Evolutionary conservation across 306 rosid genomes (phyloP).

Genomic region (Quercus rubra): DNA sequence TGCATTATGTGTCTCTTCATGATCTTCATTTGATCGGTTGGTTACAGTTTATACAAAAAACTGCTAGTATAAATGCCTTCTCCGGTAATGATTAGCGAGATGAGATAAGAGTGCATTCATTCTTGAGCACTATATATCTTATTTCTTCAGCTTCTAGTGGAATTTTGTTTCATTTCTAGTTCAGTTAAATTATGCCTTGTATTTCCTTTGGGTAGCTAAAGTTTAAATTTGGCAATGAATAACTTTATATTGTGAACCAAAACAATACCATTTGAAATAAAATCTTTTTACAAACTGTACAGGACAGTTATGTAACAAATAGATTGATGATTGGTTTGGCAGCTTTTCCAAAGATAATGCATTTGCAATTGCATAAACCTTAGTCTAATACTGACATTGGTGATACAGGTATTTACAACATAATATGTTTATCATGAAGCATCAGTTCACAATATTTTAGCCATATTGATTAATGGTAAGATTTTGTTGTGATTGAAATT

Average conservation of each 20-base stretch:
- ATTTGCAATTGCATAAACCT: too few species aligned
- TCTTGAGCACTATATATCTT: neutral
- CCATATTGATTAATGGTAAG: neutral
- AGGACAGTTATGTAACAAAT: neutral
- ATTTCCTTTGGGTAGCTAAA: neutral
- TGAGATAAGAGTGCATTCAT: neutral
- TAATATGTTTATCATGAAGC: neutral
- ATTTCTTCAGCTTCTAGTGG: neutral
- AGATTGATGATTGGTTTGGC: neutral
- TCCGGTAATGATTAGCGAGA: neutral
- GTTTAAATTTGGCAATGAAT: neutral
- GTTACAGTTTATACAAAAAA: too few species aligned
- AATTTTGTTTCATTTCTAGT: neutral
- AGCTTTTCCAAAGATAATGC: too few species aligned
- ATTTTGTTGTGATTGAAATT: neutral
- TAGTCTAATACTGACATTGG: neutral
- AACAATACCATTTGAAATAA: neutral
- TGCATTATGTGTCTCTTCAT: neutral
- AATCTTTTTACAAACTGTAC: neutral
- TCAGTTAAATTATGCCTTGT: neutral
- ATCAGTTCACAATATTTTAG: neutral
- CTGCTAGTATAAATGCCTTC: neutral
- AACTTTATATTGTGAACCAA: neutral
- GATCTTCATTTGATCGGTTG: neutral
- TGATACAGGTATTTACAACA: neutral